Evolutionary conservation across 345 rosid species (phyloP).

Genomic region (Arabidopsis suecica): DNA sequence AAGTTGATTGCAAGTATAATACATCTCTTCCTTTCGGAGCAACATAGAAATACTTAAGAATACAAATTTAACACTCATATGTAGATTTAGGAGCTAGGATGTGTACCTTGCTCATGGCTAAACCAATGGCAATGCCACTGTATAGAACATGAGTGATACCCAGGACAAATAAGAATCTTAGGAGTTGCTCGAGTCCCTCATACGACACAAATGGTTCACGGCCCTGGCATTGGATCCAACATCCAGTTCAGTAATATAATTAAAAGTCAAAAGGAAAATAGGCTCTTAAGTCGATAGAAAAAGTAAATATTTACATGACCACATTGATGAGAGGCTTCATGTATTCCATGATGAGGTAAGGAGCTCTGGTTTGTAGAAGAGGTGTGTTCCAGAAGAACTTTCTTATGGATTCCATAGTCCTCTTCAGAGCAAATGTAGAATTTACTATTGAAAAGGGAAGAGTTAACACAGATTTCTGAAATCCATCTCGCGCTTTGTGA

Average conservation of each 20-base stretch:
- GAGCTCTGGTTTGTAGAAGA: conserved; percentile 54
- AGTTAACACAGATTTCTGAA: conserved; percentile 85
- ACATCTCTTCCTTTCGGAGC: background rate
- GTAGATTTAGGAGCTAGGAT: conserved; percentile 25
- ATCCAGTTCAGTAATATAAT: conserved; percentile 2
- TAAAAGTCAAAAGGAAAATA: conserved; percentile 1
- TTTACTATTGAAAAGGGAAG: conserved; percentile 84
- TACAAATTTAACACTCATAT: conserved; percentile 8
- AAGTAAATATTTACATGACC: conserved; percentile 62
- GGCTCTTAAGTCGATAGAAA: background rate
- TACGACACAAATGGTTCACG: conserved; percentile 87
- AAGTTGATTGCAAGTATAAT: background rate
- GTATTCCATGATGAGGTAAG: conserved; percentile 62
- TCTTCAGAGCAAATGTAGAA: conserved; percentile 81
- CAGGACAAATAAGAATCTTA: conserved; percentile 84
- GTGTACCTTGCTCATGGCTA: conserved; percentile 93
- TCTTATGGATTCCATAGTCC: conserved; percentile 55
- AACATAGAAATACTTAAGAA: background rate
- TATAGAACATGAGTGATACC: conserved; percentile 91
- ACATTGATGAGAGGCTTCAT: conserved; percentile 60
- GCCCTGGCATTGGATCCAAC: conserved; percentile 60
- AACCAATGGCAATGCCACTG: conserved; percentile 86
- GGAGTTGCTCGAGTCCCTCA: conserved; percentile 89
- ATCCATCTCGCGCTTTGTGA: conserved; percentile 93
- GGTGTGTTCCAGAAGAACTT: conserved; percentile 50